Conservation (phyloP, 805 yeast genomes). For the Ogataea henricii region DNA sequence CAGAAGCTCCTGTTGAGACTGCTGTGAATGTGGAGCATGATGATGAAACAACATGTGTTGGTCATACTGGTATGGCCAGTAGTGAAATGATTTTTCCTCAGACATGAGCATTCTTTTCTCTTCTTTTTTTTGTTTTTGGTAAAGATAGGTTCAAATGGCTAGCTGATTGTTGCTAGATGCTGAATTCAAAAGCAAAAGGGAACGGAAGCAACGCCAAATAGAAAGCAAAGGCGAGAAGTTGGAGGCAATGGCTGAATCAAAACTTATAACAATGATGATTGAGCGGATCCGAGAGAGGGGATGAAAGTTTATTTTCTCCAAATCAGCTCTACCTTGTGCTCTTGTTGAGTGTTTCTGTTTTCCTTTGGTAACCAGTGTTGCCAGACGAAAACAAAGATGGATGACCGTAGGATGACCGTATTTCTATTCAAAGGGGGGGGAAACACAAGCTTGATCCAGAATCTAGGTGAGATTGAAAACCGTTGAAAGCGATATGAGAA, state of each 20-base stretch:
- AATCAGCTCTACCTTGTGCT: background rate
- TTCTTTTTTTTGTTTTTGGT: background rate
- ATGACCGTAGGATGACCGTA: too few species aligned
- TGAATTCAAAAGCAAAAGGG: background rate
- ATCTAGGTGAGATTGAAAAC: too few species aligned
- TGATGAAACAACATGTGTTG: constrained; percentile 10
- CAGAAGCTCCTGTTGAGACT: constrained; percentile 7
- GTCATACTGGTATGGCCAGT: constrained; percentile 19
- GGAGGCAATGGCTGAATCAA: background rate
- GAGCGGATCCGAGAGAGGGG: background rate
- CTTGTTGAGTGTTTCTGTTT: too few species aligned
- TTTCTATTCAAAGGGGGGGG: too few species aligned
- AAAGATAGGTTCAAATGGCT: background rate
- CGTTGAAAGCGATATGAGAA: background rate
- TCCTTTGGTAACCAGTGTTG: too few species aligned
- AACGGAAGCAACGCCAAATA: background rate
- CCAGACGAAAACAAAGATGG: too few species aligned
- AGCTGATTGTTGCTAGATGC: background rate
- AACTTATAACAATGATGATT: background rate
- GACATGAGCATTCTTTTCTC: constrained; percentile 26
- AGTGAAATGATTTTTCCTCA: constrained; percentile 18
- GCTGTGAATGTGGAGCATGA: constrained; percentile 9
- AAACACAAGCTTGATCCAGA: too few species aligned
- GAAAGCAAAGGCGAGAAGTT: background rate
- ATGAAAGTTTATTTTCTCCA: background rate